Conservation (phyloP, 2,329 filamentous ascomycete genomes). For the Trichoderma semiorbis region DNA sequence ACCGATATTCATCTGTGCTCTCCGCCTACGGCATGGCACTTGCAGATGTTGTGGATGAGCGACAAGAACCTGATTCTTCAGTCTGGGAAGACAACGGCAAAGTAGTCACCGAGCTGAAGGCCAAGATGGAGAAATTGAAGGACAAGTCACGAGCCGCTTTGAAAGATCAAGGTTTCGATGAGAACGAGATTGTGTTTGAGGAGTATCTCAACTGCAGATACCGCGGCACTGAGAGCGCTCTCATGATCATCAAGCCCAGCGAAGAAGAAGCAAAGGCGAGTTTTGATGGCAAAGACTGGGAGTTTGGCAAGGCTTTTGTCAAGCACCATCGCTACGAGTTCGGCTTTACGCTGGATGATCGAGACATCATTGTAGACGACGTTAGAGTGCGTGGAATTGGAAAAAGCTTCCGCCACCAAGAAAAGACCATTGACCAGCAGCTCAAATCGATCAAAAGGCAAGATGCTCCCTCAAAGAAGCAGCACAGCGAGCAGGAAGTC, state of each 20-base stretch:
- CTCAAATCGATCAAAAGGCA: constrained; percentile 65
- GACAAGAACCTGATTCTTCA: constrained; percentile 70
- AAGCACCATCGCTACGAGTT: constrained; percentile 90
- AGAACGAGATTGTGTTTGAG: constrained; percentile 74
- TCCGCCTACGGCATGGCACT: constrained; percentile 92
- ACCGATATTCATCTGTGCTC: constrained; percentile 82
- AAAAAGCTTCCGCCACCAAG: constrained; percentile 76
- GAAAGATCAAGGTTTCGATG: constrained; percentile 73
- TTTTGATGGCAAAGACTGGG: constrained; percentile 68
- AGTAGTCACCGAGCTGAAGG: constrained; percentile 59
- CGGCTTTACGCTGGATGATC: constrained; percentile 78
- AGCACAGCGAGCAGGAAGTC: constrained; percentile 64
- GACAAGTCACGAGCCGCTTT: constrained; percentile 67
- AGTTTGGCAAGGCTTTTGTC: constrained; percentile 79
- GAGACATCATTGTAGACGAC: constrained; percentile 88
- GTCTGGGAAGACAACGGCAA: constrained; percentile 58
- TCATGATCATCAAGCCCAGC: constrained; percentile 80
- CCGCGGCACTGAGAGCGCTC: constrained; percentile 81
- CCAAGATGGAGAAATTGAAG: constrained; percentile 76
- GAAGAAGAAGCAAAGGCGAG: constrained; percentile 57
- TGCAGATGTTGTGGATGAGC: constrained; percentile 88
- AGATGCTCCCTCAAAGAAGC: constrained; percentile 55
- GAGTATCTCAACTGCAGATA: constrained; percentile 95
- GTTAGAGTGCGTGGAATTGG: constrained; percentile 85
- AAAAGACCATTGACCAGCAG: constrained; percentile 82